These are phyloP conservation scores for Smallanthus sonchifolius DNA, from an alignment of 129 eudicot species.

Conservation along the genomic window DNA sequence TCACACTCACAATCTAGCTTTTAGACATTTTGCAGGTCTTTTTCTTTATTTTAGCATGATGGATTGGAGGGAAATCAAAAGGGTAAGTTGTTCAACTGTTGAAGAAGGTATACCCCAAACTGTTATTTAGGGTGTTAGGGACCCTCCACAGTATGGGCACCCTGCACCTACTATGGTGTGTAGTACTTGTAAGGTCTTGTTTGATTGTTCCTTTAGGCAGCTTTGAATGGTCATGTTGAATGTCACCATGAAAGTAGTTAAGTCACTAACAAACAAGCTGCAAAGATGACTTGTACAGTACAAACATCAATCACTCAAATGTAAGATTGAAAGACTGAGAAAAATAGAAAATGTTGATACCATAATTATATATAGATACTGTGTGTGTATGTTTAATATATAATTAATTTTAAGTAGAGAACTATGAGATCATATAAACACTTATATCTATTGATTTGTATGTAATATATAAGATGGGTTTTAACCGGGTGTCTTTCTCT, in stretches of 20 bases:
- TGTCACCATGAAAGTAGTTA: slow-evolving; percentile 33
- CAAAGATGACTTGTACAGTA: slow-evolving; percentile 22
- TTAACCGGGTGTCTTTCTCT: too few species aligned
- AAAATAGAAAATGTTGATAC: too few species aligned
- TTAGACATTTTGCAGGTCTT: slow-evolving; percentile 15
- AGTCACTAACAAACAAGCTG: slow-evolving; percentile 24
- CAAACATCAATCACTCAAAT: slow-evolving; percentile 1
- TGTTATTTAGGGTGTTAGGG: neutral
- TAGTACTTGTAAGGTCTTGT: slow-evolving; percentile 27
- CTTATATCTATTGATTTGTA: too few species aligned
- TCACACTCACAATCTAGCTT: slow-evolving; percentile 37
- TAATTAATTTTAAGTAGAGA: too few species aligned
- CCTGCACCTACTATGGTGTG: slow-evolving; percentile 20
- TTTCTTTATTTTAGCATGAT: slow-evolving; percentile 22
- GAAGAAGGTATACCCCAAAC: neutral
- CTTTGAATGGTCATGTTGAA: slow-evolving; percentile 26
- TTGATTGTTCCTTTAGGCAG: slow-evolving; percentile 22
- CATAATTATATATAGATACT: too few species aligned
- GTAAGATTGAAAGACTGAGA: neutral
- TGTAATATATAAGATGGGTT: too few species aligned
- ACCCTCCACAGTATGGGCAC: slow-evolving; percentile 24
- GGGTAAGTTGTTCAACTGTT: slow-evolving; percentile 17
- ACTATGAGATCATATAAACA: too few species aligned
- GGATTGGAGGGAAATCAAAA: slow-evolving; percentile 17
- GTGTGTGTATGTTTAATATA: too few species aligned